Conservation (phyloP, 192 early-diverging fungal species). For the Linderina pennispora region DNA sequence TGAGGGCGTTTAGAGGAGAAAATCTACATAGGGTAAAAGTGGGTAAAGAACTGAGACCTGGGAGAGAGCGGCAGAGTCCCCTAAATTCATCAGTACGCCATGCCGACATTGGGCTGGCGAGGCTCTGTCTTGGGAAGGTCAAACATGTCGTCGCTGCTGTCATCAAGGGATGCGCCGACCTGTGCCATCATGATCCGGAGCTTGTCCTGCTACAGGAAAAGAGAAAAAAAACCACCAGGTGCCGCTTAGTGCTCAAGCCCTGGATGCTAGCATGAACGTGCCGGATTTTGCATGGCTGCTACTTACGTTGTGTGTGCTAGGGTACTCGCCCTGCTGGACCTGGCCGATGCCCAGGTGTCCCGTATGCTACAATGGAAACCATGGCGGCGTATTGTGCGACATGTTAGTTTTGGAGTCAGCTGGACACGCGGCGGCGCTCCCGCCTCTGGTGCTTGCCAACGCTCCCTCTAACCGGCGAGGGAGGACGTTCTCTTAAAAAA, state of each 20-base stretch:
- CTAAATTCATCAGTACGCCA: neutral
- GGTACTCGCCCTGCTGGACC: slow-evolving; percentile 19
- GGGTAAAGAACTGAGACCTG: too few relatives aligned
- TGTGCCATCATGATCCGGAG: slow-evolving; percentile 43
- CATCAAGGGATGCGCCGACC: slow-evolving; percentile 37
- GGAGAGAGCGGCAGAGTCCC: too few relatives aligned
- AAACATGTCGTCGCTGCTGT: slow-evolving; percentile 29
- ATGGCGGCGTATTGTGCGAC: too few relatives aligned
- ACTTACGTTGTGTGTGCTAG: slow-evolving; percentile 39
- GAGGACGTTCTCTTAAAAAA: too few relatives aligned
- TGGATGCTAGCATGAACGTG: neutral
- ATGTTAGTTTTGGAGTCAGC: too few relatives aligned
- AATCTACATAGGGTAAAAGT: too few relatives aligned
- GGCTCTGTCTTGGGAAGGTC: slow-evolving; percentile 7
- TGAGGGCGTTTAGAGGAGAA: too few relatives aligned
- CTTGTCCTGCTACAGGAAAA: slow-evolving; percentile 33
- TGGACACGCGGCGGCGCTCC: too few relatives aligned
- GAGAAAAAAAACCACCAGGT: neutral
- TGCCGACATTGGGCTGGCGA: slow-evolving; percentile 2
- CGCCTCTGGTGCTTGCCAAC: too few relatives aligned
- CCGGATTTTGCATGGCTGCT: neutral
- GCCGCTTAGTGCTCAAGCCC: neutral
- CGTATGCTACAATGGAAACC: slow-evolving; percentile 24
- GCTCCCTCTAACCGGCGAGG: too few relatives aligned
- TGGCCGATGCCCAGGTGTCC: slow-evolving; percentile 43